Evolutionary conservation across 208 protist species (phyloP), one percentile per base, ranked within the genome.

Genomic region (Trichomonas tenax): DNA sequence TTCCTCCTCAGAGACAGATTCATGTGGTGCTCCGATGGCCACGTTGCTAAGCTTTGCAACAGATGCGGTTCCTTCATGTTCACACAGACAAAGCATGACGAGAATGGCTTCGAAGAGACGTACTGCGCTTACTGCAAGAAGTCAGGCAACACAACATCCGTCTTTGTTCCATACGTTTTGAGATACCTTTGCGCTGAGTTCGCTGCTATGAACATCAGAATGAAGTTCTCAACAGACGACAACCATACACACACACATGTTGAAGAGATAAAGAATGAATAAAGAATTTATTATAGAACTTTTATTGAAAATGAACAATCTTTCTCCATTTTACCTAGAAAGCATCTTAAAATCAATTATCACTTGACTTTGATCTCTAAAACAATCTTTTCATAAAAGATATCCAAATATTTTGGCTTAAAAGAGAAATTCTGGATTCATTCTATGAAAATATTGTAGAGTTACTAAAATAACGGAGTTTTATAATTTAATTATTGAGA

Each of bases 1-100:
- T 99, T 99, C 97, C 98, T 99, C n/a, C 97, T 99, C 1, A 97
- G 99, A 51, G 99, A 99, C 97, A 98, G 99, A 58, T 98, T 99
- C 6, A 96, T 99, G 48, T 97, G 98, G 86, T 98, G 98, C 96
- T 98, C 97, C 1, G 98, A 99, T 96, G 96, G 96, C 6, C 41
- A n/a, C 26, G 58, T 45, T 3, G 36, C 96, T n/a, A 63, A 96
- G 17, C 88, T 98, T 17, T 98, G 97, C 96, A 81, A 40, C 2
- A 48, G 82, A 45, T 97, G 97, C 96, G 96, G 97, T 23, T 96
- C 44, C 14, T 96, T 86, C 82, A 63, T 93, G 58, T 63, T 89
- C n/a, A 88, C 72, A 89, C 81, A 89, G 45, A 82, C 26, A 48
- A 96, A 45, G 11, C n/a, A 49, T 26, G 26, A 72, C 15, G 51